Percentiles rank a stretch among this genome's conserved stretches.
phyloP scores from a whole-genome alignment of 106 monocot species.

The Dendrobium huoshanense region DNA sequence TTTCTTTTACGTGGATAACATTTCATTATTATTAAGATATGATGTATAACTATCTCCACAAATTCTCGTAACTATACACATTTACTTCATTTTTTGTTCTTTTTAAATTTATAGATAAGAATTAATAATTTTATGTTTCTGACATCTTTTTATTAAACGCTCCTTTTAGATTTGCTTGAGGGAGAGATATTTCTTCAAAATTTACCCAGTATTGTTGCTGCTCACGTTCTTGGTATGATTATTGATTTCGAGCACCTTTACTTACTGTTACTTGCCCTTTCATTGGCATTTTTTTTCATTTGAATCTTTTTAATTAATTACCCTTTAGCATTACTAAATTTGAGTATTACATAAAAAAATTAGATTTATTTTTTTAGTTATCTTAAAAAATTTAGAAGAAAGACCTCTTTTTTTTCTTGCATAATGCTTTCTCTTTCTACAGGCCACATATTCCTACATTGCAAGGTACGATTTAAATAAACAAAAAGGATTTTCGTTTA shows the following conservation, averaged over 20 bases:
- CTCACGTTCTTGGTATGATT: conserved; percentile 81
- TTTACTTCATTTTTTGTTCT: too few species aligned
- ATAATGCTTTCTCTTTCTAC: neutral
- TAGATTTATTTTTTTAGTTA: neutral
- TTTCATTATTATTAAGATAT: too few species aligned
- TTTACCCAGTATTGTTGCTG: conserved; percentile 82
- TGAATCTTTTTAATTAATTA: neutral
- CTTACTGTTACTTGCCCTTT: neutral
- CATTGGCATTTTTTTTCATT: neutral
- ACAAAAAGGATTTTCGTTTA: neutral
- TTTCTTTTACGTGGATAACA: too few species aligned
- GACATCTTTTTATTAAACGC: neutral
- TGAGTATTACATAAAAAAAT: neutral
- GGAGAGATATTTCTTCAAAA: conserved; percentile 99
- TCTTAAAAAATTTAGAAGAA: neutral
- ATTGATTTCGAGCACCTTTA: neutral
- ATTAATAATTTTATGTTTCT: neutral
- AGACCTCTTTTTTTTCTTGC: neutral
- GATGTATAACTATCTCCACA: too few species aligned
- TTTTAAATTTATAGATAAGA: too few species aligned
- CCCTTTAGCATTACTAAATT: neutral
- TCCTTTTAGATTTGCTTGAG: conserved; percentile 70
- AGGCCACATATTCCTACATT: too few species aligned
- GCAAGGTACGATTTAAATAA: neutral
- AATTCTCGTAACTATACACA: too few species aligned